Percentiles rank a stretch among this genome's conserved stretches.
phyloP scores from a whole-genome alignment of 176 grass and related monocot species.

The Neostapfia colusana region DNA sequence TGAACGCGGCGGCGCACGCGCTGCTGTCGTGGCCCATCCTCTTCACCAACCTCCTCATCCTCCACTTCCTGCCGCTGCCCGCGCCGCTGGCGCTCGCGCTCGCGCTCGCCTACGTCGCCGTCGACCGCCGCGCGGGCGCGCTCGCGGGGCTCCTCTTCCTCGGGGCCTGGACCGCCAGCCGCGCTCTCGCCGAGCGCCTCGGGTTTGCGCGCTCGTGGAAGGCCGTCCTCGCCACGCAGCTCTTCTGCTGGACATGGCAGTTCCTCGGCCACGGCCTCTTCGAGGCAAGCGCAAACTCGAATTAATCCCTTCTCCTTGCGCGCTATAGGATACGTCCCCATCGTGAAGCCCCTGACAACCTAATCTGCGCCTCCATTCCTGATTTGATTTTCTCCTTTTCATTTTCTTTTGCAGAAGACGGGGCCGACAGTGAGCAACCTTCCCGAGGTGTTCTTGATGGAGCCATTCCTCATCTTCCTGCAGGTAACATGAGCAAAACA shows the following conservation, averaged over 20 bases:
- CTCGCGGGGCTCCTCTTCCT: conserved; percentile 60
- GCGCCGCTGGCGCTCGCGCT: conserved; percentile 49
- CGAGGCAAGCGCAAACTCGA: conserved; percentile 49
- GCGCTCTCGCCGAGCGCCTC: conserved; percentile 50
- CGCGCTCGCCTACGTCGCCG: conserved; percentile 56
- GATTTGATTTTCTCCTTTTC: conserved; percentile 3
- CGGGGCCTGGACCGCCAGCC: conserved; percentile 58
- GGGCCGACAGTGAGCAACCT: conserved; percentile 60
- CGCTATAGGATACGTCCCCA: background rate
- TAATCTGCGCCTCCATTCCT: background rate
- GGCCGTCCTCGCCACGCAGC: conserved; percentile 54
- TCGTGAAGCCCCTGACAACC: background rate
- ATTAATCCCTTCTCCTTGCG: background rate
- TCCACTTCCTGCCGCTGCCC: conserved; percentile 48
- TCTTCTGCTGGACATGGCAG: conserved; percentile 66
- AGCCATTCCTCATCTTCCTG: conserved; percentile 85
- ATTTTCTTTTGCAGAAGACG: conserved; percentile 47
- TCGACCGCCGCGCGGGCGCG: conserved; percentile 64
- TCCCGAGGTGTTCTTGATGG: conserved; percentile 77
- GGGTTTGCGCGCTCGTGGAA: conserved; percentile 57
- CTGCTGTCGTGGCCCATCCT: conserved; percentile 65
- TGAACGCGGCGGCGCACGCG: conserved; percentile 67
- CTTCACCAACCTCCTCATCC: conserved; percentile 66
- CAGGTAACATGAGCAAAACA: conserved; percentile 36
- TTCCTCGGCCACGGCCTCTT: conserved; percentile 76